Percentiles rank a stretch among this genome's conserved stretches.
Conservation (phyloP, 345 rosid species). For the Odontarrhena argentea region DNA sequence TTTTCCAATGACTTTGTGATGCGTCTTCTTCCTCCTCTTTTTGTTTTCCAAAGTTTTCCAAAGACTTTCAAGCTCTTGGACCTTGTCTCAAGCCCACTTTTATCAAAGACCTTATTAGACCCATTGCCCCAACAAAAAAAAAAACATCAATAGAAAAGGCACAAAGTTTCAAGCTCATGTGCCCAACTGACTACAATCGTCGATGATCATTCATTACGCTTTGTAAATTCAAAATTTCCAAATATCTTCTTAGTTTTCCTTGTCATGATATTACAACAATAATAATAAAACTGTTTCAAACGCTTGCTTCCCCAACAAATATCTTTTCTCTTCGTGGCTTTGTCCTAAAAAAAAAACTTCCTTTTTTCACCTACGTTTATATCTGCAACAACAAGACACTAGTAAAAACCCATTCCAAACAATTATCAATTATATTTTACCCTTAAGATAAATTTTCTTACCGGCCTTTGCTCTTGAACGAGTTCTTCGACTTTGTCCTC, state of each 20-base stretch:
- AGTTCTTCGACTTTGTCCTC: constrained; percentile 56
- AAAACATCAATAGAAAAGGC: no score
- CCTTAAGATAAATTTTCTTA: constrained; percentile 34
- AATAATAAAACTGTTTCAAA: constrained; percentile 17
- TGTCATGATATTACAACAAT: constrained; percentile 15
- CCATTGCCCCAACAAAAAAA: no score
- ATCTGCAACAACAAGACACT: constrained; percentile 27
- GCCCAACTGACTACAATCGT: no score
- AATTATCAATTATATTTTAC: no score
- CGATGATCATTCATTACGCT: no score
- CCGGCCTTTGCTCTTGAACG: constrained; percentile 96
- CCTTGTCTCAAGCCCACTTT: no score
- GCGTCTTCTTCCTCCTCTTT: no score
- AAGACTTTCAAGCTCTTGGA: no score
- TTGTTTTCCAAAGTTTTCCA: no score
- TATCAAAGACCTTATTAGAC: no score
- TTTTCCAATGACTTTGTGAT: no score
- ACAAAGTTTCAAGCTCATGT: no score
- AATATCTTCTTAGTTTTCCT: not conserved
- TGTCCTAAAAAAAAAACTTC: not conserved
- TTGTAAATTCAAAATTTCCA: constrained; percentile 12
- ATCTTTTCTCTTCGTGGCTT: not conserved
- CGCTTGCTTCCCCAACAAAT: not conserved
- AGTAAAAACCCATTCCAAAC: not conserved
- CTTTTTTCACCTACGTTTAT: constrained; percentile 39